A percentile compares a stretch with the other conserved stretches of the same genome.
Conservation (phyloP, 2,329 filamentous ascomycete species). For the Penicillium fuscoglaucum region DNA sequence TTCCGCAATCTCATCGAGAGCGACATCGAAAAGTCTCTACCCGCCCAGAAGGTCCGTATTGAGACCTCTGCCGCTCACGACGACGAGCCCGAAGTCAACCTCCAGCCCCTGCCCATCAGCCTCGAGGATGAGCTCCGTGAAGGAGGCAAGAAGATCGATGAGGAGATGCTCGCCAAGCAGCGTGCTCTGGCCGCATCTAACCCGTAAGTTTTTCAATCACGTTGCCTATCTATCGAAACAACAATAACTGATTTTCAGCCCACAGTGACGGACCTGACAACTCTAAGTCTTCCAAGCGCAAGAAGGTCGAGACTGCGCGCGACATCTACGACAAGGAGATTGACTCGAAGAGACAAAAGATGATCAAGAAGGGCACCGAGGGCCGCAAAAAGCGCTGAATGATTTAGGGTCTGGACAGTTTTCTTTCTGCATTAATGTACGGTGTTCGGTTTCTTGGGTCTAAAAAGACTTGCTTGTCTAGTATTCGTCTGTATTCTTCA, state of each 20-base stretch:
- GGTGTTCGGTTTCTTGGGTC: slow-evolving; percentile 15
- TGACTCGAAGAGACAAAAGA: slow-evolving; percentile 46
- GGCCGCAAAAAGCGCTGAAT: slow-evolving; percentile 30
- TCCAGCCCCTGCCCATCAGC: slow-evolving; percentile 67
- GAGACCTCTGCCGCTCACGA: slow-evolving; percentile 60
- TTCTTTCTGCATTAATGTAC: slow-evolving; percentile 16
- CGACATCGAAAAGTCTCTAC: slow-evolving; percentile 68
- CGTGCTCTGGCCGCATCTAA: slow-evolving; percentile 88
- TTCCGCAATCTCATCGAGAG: slow-evolving; percentile 74
- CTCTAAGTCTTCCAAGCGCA: slow-evolving; percentile 72
- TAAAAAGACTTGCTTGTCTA: slow-evolving; percentile 8
- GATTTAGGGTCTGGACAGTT: slow-evolving; percentile 7
- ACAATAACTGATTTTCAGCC: slow-evolving; percentile 44
- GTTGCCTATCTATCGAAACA: slow-evolving; percentile 23
- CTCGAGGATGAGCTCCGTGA: slow-evolving; percentile 83
- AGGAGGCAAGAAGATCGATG: slow-evolving; percentile 73
- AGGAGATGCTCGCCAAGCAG: slow-evolving; percentile 73
- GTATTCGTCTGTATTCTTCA: slow-evolving; percentile 14
- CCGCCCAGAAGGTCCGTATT: slow-evolving; percentile 50
- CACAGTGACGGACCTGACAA: slow-evolving; percentile 50
- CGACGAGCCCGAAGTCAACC: slow-evolving; percentile 63
- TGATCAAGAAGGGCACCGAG: slow-evolving; percentile 48
- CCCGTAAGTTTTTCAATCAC: slow-evolving; percentile 60
- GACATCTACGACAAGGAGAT: slow-evolving; percentile 50
- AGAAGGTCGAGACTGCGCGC: slow-evolving; percentile 60